phyloP scores from a whole-genome alignment of 2,329 filamentous ascomycete genomes.

The Ophiostoma montium region DNA sequence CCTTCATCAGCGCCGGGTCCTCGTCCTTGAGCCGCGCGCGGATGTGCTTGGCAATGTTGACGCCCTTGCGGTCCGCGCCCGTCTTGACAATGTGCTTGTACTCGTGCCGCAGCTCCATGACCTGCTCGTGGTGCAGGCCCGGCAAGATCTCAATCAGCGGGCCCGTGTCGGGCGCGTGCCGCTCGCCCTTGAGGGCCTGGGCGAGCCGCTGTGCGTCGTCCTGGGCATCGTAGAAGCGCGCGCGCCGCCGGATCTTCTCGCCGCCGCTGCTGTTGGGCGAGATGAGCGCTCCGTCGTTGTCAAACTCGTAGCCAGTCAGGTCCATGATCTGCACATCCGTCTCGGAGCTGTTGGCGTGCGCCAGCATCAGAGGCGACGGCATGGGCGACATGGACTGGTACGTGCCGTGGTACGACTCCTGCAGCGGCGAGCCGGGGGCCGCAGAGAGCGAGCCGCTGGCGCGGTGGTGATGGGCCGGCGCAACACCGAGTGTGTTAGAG shows the following conservation, averaged over 20 bases:
- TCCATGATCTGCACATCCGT: conserved; percentile 25
- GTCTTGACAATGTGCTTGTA: conserved; percentile 87
- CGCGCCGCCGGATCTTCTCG: conserved; percentile 40
- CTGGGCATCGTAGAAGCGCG: conserved; percentile 72
- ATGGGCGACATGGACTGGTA: conserved; percentile 92
- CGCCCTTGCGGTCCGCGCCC: conserved; percentile 55
- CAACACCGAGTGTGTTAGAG: conserved; percentile 1
- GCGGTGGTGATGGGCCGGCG: conserved; percentile 21
- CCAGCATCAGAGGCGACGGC: conserved; percentile 66
- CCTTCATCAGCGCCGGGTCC: conserved; percentile 69
- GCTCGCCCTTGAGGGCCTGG: conserved; percentile 55
- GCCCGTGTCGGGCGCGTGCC: conserved; percentile 47
- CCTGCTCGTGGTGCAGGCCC: conserved; percentile 69
- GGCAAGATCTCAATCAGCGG: conserved; percentile 75
- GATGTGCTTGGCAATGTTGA: conserved; percentile 78
- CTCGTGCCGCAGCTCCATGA: conserved; percentile 71
- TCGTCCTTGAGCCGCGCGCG: conserved; percentile 61
- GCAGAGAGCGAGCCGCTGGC: conserved; percentile 29
- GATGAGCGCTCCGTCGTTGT: conserved; percentile 22
- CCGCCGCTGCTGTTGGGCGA: conserved; percentile 20
- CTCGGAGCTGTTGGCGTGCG: conserved; percentile 38
- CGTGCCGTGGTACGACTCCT: conserved; percentile 85
- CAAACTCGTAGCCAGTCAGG: conserved; percentile 37
- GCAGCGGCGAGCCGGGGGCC: conserved; percentile 64
- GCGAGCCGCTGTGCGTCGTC: conserved; percentile 66